Base-by-base conservation (phyloP, 495 filamentous ascomycete species). In the Acidiella bohemica region DNA sequence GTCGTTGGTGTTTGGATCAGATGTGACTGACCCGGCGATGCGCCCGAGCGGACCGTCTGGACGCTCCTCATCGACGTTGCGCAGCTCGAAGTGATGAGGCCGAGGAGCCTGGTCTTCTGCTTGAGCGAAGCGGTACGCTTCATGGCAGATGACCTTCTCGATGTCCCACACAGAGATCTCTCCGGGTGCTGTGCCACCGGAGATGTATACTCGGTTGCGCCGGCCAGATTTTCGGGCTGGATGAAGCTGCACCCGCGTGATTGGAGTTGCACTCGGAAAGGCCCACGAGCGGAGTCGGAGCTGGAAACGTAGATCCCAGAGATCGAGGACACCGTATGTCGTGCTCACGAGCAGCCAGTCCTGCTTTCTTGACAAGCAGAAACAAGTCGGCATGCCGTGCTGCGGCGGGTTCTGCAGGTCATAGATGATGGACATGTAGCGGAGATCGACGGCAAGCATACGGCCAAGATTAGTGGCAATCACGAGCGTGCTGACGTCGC, bases 121-220 rank as follows among this genome's bases (percentile, higher is more conserved):
- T 25, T 67, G 61, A 8, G 70, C 65, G 5, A 77, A 72, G 11
- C 81, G 78, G 60, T 88, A 96, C 2, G 93, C 77, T 58, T 95
- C 88, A 44, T 84, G 73, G 50, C 92, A 96, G 42, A 78, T 71
- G 14, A 77, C 73, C 54, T 88, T 90, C 53, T 96, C 87, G 12
- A 94, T 66, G 59, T 99, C 92, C 90, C 90, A 99, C 2, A 92
- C 78, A 1, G 84, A 92, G 13, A 99, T 72, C 53, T 96, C 88
- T n/a, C 82, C 84, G 43, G 81, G 76, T 7, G 75, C 78, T n/a
- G 82, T 92, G 14, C 86, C 86, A 21, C 87, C 84, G 1, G 84
- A 77, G 7, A 95, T 80, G 50, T 81, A 86, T 2, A 95, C 75
- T 73, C 81, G 84, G 44, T 73, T 78, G 53, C 81, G 82, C 26